A percentile compares a stretch with the other conserved stretches of the same genome.
Conservation (phyloP, 768 basidiomycete genomes). For the Suillus decipiens region DNA sequence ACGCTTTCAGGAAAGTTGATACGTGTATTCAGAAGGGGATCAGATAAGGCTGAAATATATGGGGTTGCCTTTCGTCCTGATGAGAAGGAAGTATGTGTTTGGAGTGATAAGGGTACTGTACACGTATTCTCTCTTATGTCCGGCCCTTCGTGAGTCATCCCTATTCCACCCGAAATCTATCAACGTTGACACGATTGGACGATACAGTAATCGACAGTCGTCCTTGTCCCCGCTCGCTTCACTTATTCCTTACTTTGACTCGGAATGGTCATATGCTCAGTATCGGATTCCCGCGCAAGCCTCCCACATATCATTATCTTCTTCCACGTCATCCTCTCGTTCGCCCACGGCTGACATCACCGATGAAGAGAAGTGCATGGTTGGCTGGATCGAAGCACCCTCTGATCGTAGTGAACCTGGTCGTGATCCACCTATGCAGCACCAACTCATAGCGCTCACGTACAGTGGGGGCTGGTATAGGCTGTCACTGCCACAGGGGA, state of each 20-base stretch:
- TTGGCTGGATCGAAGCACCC: constrained; percentile 76
- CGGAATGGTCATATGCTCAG: constrained; percentile 96
- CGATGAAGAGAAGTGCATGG: constrained; percentile 84
- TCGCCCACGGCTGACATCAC: constrained; percentile 59
- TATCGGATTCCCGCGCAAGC: constrained; percentile 87
- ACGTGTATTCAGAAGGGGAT: constrained; percentile 80
- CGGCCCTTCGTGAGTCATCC: constrained; percentile 59
- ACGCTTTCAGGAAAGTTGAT: constrained; percentile 68
- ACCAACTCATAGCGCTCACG: constrained; percentile 83
- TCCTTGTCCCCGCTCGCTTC: constrained; percentile 78
- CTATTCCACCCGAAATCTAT: constrained; percentile 10
- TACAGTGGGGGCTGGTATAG: constrained; percentile 94
- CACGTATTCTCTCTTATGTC: constrained; percentile 82
- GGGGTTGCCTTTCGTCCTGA: constrained; percentile 87
- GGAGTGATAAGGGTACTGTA: constrained; percentile 95
- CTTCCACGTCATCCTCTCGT: constrained; percentile 59
- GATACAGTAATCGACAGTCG: constrained; percentile 79
- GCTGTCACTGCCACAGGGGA: constrained; percentile 57
- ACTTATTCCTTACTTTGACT: constrained; percentile 87
- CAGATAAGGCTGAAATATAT: constrained; percentile 90
- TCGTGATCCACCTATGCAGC: constrained; percentile 41
- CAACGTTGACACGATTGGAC: constrained; percentile 11
- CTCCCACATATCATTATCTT: constrained; percentile 76
- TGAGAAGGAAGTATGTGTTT: constrained; percentile 84
- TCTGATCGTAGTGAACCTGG: constrained; percentile 36